Conservation (phyloP, 768 basidiomycete species). For the Lentinula detonsa region DNA sequence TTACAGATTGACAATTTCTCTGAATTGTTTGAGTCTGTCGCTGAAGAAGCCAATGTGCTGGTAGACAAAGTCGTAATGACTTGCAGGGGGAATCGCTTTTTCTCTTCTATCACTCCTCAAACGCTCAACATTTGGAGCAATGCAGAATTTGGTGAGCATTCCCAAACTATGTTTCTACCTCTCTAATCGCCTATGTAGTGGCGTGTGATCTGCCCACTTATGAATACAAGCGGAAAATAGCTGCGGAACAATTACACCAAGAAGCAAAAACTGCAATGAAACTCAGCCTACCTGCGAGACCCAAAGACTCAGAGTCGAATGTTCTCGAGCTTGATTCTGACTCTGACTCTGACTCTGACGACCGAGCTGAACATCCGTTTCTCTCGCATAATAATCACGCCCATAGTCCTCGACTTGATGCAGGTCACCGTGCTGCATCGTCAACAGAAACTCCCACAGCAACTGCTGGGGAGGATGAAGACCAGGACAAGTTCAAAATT, state of each 20-base stretch:
- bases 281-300: slow-evolving; percentile 2
- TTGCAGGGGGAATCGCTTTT: slow-evolving; percentile 57
- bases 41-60: slow-evolving; percentile 52
- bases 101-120: slow-evolving; percentile 62
- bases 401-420: slow-evolving; percentile 21
- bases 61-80: slow-evolving; percentile 51
- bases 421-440: slow-evolving; percentile 1
- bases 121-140: slow-evolving; percentile 63
- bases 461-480: slow-evolving; percentile 12
- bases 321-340: slow-evolving; percentile 9
- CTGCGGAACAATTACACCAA: slow-evolving; percentile 15
- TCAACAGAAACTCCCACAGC: not conserved
- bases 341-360: slow-evolving; percentile 5
- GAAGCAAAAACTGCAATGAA: slow-evolving; percentile 5
- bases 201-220: slow-evolving; percentile 60
- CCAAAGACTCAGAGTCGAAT: slow-evolving; percentile 5
- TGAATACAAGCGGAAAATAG: slow-evolving; percentile 46
- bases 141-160: slow-evolving; percentile 52
- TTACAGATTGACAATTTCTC: slow-evolving; percentile 60
- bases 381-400: slow-evolving; percentile 15
- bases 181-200: slow-evolving; percentile 30
- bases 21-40: slow-evolving; percentile 56
- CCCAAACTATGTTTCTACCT: not conserved
- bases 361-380: slow-evolving; percentile 17
- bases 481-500: slow-evolving; percentile 59